Evolutionary conservation across 805 yeast genomes (phyloP), one percentile per base, ranked within the genome.

Genomic region (Wickerhamomyces ciferrii): DNA sequence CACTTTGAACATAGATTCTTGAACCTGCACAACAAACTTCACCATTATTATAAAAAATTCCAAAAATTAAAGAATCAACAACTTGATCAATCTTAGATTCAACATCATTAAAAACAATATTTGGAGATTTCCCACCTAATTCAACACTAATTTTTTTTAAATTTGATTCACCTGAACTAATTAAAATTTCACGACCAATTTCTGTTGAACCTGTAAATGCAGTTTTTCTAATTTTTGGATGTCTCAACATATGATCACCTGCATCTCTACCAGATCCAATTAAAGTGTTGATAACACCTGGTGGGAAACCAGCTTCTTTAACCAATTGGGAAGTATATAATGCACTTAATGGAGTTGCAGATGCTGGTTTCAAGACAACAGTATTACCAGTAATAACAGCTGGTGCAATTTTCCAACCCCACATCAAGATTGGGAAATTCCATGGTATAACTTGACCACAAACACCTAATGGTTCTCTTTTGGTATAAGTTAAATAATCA

Each of bases 21-120:
- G 82, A 77, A 53, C 79, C 79, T 27, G 83, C 81, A 48, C 80
- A 74, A 61, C 83, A 78, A 52, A 78, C 79, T 62, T 78, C 81
- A 54, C 83, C 83, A 31, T 79, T 68, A 62, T 77, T 78, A 66
- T 68, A 75, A 65, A 71, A 76, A 47, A 78, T 77, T 51, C 81
- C 81, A 21, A 65, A 52, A 39, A 67, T 68, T 2, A 72, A 74
- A 72, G 77, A 73, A 44, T 71, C 65, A 18, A 67, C 64, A 19
- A 76, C 74, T 39, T 60, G 58, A 11, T 69, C 70, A 36, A 72
- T 43, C 51, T 18, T 25, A 15, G 15, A 11, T 20, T 20, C 39
- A 14, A 37, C 39, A 37, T 37, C 39, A 17, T 37, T 37, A 20
- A 37, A 37, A 10, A 37, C 39, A 11, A 37, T 37, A 37, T 37